These are phyloP conservation scores for Xylariaceae sp. DNA, from an alignment of 2,329 filamentous ascomycete genomes.

Conservation along the genomic window DNA sequence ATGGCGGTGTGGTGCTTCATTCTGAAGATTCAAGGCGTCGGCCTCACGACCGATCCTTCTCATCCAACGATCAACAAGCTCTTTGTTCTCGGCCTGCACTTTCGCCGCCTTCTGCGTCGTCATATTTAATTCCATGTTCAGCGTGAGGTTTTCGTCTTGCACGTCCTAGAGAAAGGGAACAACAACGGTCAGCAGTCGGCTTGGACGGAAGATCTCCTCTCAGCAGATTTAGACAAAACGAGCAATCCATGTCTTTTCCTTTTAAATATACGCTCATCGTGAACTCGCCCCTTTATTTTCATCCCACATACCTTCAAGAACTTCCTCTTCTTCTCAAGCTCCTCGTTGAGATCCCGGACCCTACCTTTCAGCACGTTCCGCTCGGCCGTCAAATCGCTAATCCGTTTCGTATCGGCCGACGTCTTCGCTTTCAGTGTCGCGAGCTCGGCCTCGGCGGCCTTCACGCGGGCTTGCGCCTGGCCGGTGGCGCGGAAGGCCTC, in stretches of 20 bases:
- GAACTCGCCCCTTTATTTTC: too few relatives aligned
- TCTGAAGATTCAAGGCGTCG: conserved; percentile 73
- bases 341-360: conserved; percentile 76
- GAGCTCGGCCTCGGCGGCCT: conserved; percentile 59
- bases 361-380: conserved; percentile 57
- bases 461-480: conserved; percentile 60
- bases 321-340: conserved; percentile 77
- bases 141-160: conserved; percentile 85
- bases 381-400: conserved; percentile 59
- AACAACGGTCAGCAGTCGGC: conserved; percentile 5
- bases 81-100: conserved; percentile 76
- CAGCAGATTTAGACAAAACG: not conserved
- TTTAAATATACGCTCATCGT: not conserved
- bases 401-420: conserved; percentile 53
- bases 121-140: conserved; percentile 84
- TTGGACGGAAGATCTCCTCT: not conserved
- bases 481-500: conserved; percentile 71
- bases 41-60: conserved; percentile 78
- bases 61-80: conserved; percentile 90
- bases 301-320: conserved; percentile 60
- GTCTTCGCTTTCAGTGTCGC: conserved; percentile 55
- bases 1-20: conserved; percentile 39
- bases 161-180: conserved; percentile 53
- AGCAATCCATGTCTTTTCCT: not conserved
- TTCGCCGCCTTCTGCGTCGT: conserved; percentile 69